Evolutionary conservation across 768 basidiomycete genomes (phyloP).

Genomic region (Pisolithus tinctorius): DNA sequence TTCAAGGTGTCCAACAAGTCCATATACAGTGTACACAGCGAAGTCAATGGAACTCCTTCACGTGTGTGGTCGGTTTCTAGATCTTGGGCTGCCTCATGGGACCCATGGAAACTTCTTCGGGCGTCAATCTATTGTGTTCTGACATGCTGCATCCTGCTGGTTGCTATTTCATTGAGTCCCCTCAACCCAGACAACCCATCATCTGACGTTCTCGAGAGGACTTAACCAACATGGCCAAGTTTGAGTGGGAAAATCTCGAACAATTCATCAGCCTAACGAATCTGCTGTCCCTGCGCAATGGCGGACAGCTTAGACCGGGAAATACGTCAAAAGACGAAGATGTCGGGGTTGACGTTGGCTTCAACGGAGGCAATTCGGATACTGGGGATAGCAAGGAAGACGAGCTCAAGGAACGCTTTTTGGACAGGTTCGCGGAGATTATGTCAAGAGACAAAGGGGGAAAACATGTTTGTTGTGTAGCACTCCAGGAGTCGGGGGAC

Average conservation of each 20-base stretch:
- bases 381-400: background rate
- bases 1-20: too few species aligned
- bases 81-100: too few species aligned
- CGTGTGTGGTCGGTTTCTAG: too few species aligned
- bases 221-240: background rate
- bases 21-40: too few species aligned
- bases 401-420: conserved; percentile 1
- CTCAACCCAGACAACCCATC: background rate
- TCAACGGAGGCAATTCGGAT: background rate
- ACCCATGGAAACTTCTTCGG: too few species aligned
- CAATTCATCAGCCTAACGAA: conserved; percentile 2
- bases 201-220: background rate
- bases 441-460: conserved; percentile 1
- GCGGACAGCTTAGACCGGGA: background rate
- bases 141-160: too few species aligned
- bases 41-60: too few species aligned
- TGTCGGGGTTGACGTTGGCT: conserved; percentile 12
- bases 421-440: background rate
- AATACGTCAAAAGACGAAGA: background rate
- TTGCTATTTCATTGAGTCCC: too few species aligned
- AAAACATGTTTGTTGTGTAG: background rate
- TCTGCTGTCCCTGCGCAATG: background rate
- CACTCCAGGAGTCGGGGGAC: background rate
- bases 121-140: background rate
- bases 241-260: conserved; percentile 2